A percentile compares a stretch with the other conserved stretches of the same genome.
Evolutionary conservation across 129 eudicot genomes (phyloP).

Genomic region (Flaveria trinervia): DNA sequence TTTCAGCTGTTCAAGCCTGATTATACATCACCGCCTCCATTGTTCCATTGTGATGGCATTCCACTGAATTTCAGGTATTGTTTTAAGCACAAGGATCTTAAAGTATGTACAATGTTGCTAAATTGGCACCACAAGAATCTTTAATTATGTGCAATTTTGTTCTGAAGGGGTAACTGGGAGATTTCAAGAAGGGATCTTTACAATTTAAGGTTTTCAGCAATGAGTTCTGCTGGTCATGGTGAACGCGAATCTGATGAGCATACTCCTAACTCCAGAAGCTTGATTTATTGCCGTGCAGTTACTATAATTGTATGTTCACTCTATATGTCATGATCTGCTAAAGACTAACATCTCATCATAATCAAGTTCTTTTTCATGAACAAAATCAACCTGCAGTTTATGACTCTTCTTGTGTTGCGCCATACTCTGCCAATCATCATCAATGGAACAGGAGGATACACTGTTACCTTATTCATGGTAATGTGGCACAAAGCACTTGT

Average conservation of each 20-base stretch:
- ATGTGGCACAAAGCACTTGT: background rate
- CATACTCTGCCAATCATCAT: slow-evolving; percentile 67
- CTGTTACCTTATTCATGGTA: slow-evolving; percentile 59
- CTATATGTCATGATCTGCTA: slow-evolving; percentile 15
- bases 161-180: slow-evolving; percentile 72
- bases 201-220: slow-evolving; percentile 42
- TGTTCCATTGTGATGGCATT: slow-evolving; percentile 48
- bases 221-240: slow-evolving; percentile 38
- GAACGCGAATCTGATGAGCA: slow-evolving; percentile 57
- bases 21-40: slow-evolving; percentile 70
- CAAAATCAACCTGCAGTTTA: slow-evolving; percentile 45
- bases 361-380: background rate
- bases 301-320: slow-evolving; percentile 63
- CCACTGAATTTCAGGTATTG: slow-evolving; percentile 70
- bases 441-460: slow-evolving; percentile 55
- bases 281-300: slow-evolving; percentile 66
- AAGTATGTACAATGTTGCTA: too few relatives aligned
- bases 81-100: background rate
- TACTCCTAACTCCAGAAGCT: slow-evolving; percentile 50
- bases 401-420: slow-evolving; percentile 69
- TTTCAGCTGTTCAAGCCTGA: slow-evolving; percentile 71
- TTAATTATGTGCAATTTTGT: background rate
- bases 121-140: background rate
- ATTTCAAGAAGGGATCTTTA: slow-evolving; percentile 56
- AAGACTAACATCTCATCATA: background rate